Base-by-base conservation (phyloP, 75 land plant species). In the Selaginella moellendorffii region DNA sequence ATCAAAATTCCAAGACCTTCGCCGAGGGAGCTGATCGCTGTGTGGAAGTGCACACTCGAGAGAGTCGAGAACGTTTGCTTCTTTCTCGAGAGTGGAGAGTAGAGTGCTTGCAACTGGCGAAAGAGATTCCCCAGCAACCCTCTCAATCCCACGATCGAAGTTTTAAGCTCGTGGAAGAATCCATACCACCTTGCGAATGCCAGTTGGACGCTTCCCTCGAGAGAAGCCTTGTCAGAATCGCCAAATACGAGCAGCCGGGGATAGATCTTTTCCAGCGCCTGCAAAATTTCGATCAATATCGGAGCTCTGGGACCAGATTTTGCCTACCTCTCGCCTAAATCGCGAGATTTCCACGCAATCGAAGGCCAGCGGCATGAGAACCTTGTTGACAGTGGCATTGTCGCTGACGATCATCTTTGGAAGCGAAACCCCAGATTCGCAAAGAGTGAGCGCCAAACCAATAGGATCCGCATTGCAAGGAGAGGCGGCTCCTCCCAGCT, bases 1-100 rank as follows among this genome's bases (percentile, higher is more conserved):
- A 72, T 72, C 26, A 79, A 51, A 61, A 79, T 65, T 0, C 64
- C 24, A 0, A 79, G 52, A 2, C 81, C 81, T 23, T 77, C 67
- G 21, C 70, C 80, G 30, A 79, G 51, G 30, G 74, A 71, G 23
- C 28, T 29, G 52, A 79, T 62, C 1, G 53, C 80, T 18, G 64
- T 66, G 24, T 62, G 68, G 12, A 75, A 58, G 30, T 73, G 77
- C 20, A 74, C 52, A 30, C 54, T 53, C 21, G 24, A 31, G 30
- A 75, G 66, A 25, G 70, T 73, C 21, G 65, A 27, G 42, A 31
- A 62, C 24, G 66, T 61, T 27, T 54, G 26, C 29, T 52, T 74
- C 28, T 59, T 72, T 26, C 42, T 74, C 14, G 54, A 24, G 62
- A 67, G 70, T 12, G 31, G 26, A 17, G 70, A 67, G 54, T 71